Conservation (phyloP, 1,139 yeast species). For the Lodderomyces elongisporus region DNA sequence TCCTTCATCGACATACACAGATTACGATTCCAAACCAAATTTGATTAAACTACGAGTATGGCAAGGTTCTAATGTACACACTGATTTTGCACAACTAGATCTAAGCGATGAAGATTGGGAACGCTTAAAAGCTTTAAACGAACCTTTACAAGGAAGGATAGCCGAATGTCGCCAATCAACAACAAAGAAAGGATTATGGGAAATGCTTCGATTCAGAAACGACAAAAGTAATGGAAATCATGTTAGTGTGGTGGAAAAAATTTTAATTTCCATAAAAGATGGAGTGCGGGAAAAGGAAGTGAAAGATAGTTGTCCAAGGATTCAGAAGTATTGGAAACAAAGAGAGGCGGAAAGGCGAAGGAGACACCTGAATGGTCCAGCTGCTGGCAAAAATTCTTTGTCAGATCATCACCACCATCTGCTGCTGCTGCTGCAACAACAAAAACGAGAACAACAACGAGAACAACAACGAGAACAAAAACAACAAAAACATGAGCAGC, state of each 20-base stretch:
- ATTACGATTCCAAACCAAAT: constrained; percentile 77
- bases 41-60: constrained; percentile 62
- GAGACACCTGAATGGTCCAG: constrained; percentile 9
- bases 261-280: constrained; percentile 78
- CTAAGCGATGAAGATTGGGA: constrained; percentile 80
- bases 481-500: constrained; percentile 3
- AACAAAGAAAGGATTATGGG: constrained; percentile 61
- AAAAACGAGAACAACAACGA: constrained; percentile 12
- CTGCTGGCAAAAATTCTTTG: neutral
- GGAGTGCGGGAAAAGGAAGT: constrained; percentile 79
- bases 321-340: constrained; percentile 33
- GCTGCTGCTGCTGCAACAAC: constrained; percentile 6
- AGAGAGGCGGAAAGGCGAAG: constrained; percentile 27
- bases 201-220: constrained; percentile 81
- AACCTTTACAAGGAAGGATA: constrained; percentile 87
- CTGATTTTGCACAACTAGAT: constrained; percentile 59
- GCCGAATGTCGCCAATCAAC: constrained; percentile 72
- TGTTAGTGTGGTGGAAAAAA: constrained; percentile 70
- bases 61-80: constrained; percentile 71
- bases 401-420: constrained; percentile 7
- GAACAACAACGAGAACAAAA: constrained; percentile 2
- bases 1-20: constrained; percentile 69
- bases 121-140: constrained; percentile 56
- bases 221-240: constrained; percentile 91
- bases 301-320: constrained; percentile 36